A percentile compares a stretch with the other conserved stretches of the same genome.
phyloP scores from a whole-genome alignment of 805 yeast species.

The Myxozyma mucilagina region DNA sequence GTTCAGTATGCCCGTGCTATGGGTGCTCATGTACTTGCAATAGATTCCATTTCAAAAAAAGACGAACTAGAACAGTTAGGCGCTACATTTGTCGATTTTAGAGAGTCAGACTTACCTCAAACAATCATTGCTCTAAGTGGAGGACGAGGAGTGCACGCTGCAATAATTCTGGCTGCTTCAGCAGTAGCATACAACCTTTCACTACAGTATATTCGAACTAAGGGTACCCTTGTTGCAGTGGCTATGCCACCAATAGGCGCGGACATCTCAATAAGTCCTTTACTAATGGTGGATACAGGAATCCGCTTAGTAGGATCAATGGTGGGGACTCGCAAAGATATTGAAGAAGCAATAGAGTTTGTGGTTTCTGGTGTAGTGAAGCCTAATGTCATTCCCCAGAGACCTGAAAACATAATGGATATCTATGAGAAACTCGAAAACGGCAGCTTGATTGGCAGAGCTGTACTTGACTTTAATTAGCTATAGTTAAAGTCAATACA shows the following conservation, averaged over 20 bases:
- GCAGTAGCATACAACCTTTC: conserved; percentile 28
- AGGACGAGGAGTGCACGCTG: conserved; percentile 35
- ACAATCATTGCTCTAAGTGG: conserved; percentile 37
- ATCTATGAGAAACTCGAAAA: conserved; percentile 28
- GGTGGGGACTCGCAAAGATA: conserved; percentile 36
- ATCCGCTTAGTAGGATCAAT: conserved; percentile 33
- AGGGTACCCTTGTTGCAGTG: conserved; percentile 34
- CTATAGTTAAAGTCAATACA: neutral
- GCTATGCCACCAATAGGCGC: conserved; percentile 32
- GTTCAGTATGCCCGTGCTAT: conserved; percentile 57
- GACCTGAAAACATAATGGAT: conserved; percentile 19
- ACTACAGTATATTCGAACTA: conserved; percentile 24
- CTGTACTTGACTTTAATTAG: conserved; percentile 30
- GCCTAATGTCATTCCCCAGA: conserved; percentile 25
- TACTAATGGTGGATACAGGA: conserved; percentile 19
- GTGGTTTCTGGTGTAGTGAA: conserved; percentile 31
- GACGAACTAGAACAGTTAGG: conserved; percentile 37
- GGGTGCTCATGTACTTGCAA: conserved; percentile 53
- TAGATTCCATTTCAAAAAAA: neutral
- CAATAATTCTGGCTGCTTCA: conserved; percentile 30
- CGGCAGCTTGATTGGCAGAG: conserved; percentile 35
- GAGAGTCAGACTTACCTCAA: conserved; percentile 34
- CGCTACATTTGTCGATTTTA: conserved; percentile 53
- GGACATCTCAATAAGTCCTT: conserved; percentile 27
- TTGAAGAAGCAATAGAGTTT: conserved; percentile 35